A percentile compares a stretch with the other conserved stretches of the same genome.
These are phyloP conservation scores for Penicillium egyptiacum DNA, from an alignment of 495 filamentous ascomycete genomes.

Conservation along the genomic window DNA sequence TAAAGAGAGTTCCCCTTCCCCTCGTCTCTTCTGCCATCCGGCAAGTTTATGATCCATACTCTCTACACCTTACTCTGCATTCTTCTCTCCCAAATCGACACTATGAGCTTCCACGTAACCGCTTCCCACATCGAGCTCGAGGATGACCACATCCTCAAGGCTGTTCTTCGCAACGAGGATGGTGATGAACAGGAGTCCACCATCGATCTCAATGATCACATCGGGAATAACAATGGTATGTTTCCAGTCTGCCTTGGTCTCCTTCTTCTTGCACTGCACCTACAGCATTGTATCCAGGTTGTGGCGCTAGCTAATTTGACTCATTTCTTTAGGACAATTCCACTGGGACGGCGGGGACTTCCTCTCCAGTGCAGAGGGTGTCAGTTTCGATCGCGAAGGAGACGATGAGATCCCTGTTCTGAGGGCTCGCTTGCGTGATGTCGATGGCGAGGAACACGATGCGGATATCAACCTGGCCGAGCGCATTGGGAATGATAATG, in stretches of 20 bases:
- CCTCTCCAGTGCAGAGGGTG: constrained; percentile 35
- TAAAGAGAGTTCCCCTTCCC: neutral
- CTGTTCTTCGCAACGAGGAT: constrained; percentile 27
- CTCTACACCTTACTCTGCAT: constrained; percentile 8
- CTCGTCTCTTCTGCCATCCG: neutral
- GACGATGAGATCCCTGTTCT: constrained; percentile 40
- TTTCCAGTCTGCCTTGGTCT: neutral
- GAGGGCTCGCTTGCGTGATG: constrained; percentile 31
- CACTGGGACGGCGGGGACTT: constrained; percentile 47
- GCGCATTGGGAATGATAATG: constrained; percentile 42
- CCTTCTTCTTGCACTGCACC: neutral
- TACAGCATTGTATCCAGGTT: too few relatives aligned
- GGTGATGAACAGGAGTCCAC: constrained; percentile 35
- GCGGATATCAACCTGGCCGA: constrained; percentile 47
- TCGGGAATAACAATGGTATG: constrained; percentile 50
- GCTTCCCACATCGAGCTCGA: constrained; percentile 40
- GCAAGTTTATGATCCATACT: constrained; percentile 1
- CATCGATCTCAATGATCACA: constrained; percentile 39
- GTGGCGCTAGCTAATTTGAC: neutral
- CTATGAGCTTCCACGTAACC: constrained; percentile 49
- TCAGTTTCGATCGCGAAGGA: constrained; percentile 44
- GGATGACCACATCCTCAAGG: constrained; percentile 44
- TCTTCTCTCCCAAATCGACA: constrained; percentile 12
- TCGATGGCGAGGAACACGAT: constrained; percentile 23
- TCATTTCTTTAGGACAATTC: constrained; percentile 37